phyloP scores from a whole-genome alignment of 2,329 filamentous ascomycete genomes.

The Cercospora citrullina region DNA sequence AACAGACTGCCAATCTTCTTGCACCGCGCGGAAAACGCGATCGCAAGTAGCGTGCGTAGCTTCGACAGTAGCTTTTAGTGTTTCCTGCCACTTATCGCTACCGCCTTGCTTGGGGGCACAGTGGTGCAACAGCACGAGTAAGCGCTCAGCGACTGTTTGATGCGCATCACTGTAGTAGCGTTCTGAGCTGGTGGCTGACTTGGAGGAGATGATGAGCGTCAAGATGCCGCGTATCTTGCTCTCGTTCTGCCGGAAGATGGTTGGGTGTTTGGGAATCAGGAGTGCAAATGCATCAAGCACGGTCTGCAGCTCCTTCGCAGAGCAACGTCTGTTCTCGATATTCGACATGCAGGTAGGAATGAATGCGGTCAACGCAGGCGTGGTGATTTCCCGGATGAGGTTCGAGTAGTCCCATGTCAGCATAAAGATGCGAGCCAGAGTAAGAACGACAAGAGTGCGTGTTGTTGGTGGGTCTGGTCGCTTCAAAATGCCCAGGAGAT shows the following conservation, averaged over 20 bases:
- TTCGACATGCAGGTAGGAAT: slow-evolving; percentile 71
- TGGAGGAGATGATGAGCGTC: slow-evolving; percentile 33
- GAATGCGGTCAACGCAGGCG: slow-evolving; percentile 74
- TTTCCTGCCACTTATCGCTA: slow-evolving; percentile 74
- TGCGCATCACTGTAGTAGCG: slow-evolving; percentile 28
- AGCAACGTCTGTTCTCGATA: slow-evolving; percentile 43
- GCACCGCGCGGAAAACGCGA: slow-evolving; percentile 72
- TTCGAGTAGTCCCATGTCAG: slow-evolving; percentile 81
- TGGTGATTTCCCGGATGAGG: slow-evolving; percentile 82
- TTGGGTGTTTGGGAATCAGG: slow-evolving; percentile 76
- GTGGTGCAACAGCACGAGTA: slow-evolving; percentile 72
- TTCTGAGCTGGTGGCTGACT: background rate
- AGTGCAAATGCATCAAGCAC: slow-evolving; percentile 70
- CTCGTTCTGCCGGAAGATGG: slow-evolving; percentile 75
- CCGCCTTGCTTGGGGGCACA: slow-evolving; percentile 78
- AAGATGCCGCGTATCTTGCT: slow-evolving; percentile 56
- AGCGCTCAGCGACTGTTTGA: slow-evolving; percentile 57
- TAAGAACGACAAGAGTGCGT: slow-evolving; percentile 74
- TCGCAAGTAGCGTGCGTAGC: slow-evolving; percentile 71
- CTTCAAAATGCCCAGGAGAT: slow-evolving; percentile 73
- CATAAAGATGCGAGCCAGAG: slow-evolving; percentile 79
- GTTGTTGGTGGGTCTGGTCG: slow-evolving; percentile 74
- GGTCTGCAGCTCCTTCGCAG: slow-evolving; percentile 54
- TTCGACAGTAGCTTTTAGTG: slow-evolving; percentile 61
- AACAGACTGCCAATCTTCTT: slow-evolving; percentile 78